phyloP scores from a whole-genome alignment of 2,329 filamentous ascomycete species.

The Thielaviopsis ethacetica region DNA sequence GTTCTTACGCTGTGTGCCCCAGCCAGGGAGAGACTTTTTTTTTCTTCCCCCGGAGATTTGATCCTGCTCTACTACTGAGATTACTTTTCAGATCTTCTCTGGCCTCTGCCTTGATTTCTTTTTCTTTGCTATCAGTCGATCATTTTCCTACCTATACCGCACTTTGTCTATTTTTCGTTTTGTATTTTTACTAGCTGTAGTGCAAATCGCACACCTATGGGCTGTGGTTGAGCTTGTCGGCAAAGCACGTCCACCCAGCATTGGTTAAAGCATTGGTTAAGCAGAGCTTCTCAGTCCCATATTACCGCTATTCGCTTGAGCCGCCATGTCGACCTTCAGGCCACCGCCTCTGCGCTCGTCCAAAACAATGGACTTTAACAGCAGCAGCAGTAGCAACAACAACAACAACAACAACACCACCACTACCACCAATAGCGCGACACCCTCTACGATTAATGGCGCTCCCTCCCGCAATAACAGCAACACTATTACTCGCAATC shows the following conservation, averaged over 20 bases:
- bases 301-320: not conserved
- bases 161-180: not conserved
- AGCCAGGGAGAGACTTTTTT: not conserved
- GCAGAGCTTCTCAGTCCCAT: slow-evolving; percentile 32
- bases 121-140: not conserved
- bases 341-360: slow-evolving; percentile 19
- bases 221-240: not conserved
- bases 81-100: not conserved
- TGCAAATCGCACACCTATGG: not conserved
- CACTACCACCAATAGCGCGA: not conserved
- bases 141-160: not conserved
- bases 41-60: not conserved
- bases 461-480: slow-evolving; percentile 1
- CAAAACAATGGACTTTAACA: slow-evolving; percentile 17
- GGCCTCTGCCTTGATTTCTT: not conserved
- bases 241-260: not conserved
- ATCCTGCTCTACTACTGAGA: not conserved
- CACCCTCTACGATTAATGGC: not conserved
- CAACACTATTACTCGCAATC: slow-evolving; percentile 35
- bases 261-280: slow-evolving; percentile 32
- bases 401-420: slow-evolving; percentile 11
- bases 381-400: slow-evolving; percentile 21
- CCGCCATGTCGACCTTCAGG: slow-evolving; percentile 23
- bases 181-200: not conserved
- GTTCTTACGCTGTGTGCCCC: not conserved